A percentile compares a stretch with the other conserved stretches of the same genome.
These are phyloP conservation scores for Chrysopogon serrulatus DNA, from an alignment of 176 grass and related monocot species.

Conservation along the genomic window DNA sequence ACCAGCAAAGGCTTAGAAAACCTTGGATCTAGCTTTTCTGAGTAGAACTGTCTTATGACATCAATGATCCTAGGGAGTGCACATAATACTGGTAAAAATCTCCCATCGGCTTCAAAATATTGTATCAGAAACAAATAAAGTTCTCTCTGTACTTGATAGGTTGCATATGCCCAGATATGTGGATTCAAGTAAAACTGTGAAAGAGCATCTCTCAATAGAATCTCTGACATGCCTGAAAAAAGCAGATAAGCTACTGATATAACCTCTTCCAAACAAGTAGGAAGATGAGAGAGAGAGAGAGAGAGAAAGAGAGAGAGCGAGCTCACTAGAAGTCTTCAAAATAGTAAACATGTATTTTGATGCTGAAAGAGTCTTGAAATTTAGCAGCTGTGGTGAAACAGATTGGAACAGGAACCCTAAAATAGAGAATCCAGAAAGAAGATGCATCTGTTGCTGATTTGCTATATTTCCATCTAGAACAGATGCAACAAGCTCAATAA, in stretches of 20 bases:
- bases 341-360: conserved; percentile 89
- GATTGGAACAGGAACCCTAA: conserved; percentile 93
- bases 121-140: conserved; percentile 83
- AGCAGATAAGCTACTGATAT: conserved; percentile 24
- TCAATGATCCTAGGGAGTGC: conserved; percentile 79
- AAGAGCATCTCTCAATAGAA: conserved; percentile 83
- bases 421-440: conserved; percentile 95
- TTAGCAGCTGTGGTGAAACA: conserved; percentile 64
- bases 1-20: conserved; percentile 57
- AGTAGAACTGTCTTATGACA: conserved; percentile 71
- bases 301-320: conserved; percentile 4
- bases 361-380: conserved; percentile 75
- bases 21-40: conserved; percentile 60
- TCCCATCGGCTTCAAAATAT: conserved; percentile 82
- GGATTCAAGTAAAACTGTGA: conserved; percentile 87
- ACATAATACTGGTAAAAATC: conserved; percentile 65
- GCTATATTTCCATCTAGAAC: conserved; percentile 92
- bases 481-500: conserved; percentile 96
- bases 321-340: conserved; percentile 62
- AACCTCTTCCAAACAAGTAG: conserved; percentile 36
- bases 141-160: conserved; percentile 87
- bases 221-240: conserved; percentile 76
- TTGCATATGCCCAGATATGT: conserved; percentile 82
- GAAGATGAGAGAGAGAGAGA: not conserved
- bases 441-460: conserved; percentile 98